A percentile compares a stretch with the other conserved stretches of the same genome.
These are phyloP conservation scores for Exophiala phaeomuriformis DNA, from an alignment of 2,329 filamentous ascomycete genomes.

Conservation along the genomic window DNA sequence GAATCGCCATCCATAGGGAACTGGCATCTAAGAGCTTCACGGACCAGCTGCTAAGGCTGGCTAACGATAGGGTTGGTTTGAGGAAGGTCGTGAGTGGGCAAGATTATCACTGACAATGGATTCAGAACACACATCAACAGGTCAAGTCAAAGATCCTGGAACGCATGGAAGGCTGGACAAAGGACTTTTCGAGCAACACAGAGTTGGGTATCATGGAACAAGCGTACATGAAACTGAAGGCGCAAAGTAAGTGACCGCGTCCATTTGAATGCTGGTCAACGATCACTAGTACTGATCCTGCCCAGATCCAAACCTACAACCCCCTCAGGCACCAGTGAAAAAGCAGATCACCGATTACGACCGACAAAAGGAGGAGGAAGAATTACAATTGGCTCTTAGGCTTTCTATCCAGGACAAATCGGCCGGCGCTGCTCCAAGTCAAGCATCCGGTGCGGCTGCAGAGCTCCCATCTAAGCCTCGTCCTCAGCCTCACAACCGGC, in stretches of 20 bases:
- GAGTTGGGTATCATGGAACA: slow-evolving; percentile 97
- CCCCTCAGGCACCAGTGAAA: slow-evolving; percentile 90
- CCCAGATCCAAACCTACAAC: slow-evolving; percentile 76
- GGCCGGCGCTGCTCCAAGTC: slow-evolving; percentile 31
- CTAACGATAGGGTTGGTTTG: slow-evolving; percentile 62
- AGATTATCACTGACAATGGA: slow-evolving; percentile 15
- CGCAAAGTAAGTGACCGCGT: slow-evolving; percentile 45
- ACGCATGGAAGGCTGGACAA: slow-evolving; percentile 91
- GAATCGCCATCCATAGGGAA: slow-evolving; percentile 77
- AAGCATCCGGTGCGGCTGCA: slow-evolving; percentile 34
- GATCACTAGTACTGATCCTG: slow-evolving; percentile 2
- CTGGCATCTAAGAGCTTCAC: slow-evolving; percentile 88
- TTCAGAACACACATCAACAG: slow-evolving; percentile 79
- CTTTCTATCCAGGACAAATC: slow-evolving; percentile 84
- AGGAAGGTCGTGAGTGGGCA: neutral
- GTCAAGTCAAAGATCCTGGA: slow-evolving; percentile 97
- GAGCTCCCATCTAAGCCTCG: slow-evolving; percentile 34
- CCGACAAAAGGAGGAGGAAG: slow-evolving; percentile 91
- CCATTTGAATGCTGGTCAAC: neutral
- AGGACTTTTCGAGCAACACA: slow-evolving; percentile 83
- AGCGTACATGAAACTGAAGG: slow-evolving; percentile 80
- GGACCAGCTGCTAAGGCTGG: slow-evolving; percentile 81
- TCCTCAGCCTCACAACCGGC: slow-evolving; percentile 36
- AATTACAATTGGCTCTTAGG: slow-evolving; percentile 90
- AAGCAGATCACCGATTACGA: slow-evolving; percentile 82